Evolutionary conservation across 768 basidiomycete species (phyloP).

Genomic region (Pisolithus microcarpus): DNA sequence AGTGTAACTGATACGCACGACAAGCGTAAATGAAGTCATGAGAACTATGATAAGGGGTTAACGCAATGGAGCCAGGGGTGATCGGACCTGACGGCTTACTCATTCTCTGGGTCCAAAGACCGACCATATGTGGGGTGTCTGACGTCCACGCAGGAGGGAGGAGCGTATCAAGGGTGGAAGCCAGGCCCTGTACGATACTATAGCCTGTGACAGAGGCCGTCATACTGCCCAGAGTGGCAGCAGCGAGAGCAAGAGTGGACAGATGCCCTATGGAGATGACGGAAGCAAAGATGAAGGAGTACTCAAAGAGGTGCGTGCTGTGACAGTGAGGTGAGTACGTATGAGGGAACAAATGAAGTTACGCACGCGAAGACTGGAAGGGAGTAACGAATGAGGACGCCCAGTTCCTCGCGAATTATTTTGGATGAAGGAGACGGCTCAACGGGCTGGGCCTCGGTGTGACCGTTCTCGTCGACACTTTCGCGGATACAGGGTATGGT

Average conservation of each 20-base stretch:
- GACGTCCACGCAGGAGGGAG: slow-evolving; percentile 96
- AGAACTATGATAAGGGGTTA: slow-evolving; percentile 37
- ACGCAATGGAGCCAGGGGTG: slow-evolving; percentile 3
- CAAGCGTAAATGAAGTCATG: slow-evolving; percentile 47
- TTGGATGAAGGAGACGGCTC: slow-evolving; percentile 18
- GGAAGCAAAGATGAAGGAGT: slow-evolving; percentile 75
- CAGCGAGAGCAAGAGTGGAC: slow-evolving; percentile 84
- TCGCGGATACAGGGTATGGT: slow-evolving; percentile 55
- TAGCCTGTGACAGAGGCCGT: slow-evolving; percentile 50
- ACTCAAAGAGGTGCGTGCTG: slow-evolving; percentile 78
- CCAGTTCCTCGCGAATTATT: slow-evolving; percentile 52
- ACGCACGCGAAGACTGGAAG: slow-evolving; percentile 67
- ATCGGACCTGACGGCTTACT: slow-evolving; percentile 34
- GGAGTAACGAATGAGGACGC: slow-evolving; percentile 54
- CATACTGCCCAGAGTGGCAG: slow-evolving; percentile 68
- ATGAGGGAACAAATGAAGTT: background rate
- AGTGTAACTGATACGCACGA: slow-evolving; percentile 40
- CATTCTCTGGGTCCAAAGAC: slow-evolving; percentile 89
- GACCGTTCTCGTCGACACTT: slow-evolving; percentile 25
- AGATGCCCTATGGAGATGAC: slow-evolving; percentile 88
- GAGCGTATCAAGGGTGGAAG: slow-evolving; percentile 85
- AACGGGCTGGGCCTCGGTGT: slow-evolving; percentile 2
- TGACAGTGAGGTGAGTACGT: background rate
- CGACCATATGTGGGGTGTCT: slow-evolving; percentile 72
- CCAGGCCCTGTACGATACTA: slow-evolving; percentile 75